Evolutionary conservation across 2,329 filamentous ascomycete species (phyloP).

Genomic region (Claviceps arundinis): DNA sequence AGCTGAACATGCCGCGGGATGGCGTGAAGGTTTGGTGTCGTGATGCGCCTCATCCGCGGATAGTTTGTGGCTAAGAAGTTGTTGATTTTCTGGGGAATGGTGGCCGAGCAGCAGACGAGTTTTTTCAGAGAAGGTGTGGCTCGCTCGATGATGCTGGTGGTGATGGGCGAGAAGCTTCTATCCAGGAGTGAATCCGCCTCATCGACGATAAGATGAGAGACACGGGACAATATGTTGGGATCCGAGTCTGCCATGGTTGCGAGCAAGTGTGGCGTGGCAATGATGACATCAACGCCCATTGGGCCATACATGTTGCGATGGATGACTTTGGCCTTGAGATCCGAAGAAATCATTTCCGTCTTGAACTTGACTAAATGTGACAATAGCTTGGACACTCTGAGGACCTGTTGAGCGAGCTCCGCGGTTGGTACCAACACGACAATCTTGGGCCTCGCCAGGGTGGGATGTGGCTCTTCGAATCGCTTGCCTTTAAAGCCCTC

Average conservation of each 20-base stretch:
- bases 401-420: conserved; percentile 83
- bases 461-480: conserved; percentile 57
- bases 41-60: conserved; percentile 71
- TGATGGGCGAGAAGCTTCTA: conserved; percentile 77
- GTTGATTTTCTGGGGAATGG: conserved; percentile 83
- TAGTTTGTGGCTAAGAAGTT: conserved; percentile 69
- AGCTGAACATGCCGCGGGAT: conserved; percentile 91
- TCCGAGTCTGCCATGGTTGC: conserved; percentile 78
- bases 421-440: conserved; percentile 85
- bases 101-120: conserved; percentile 87
- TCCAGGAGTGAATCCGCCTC: conserved; percentile 95
- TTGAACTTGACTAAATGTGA: conserved; percentile 82
- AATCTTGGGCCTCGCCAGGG: conserved; percentile 65
- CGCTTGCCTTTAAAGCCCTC: conserved; percentile 45
- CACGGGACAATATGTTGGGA: conserved; percentile 83
- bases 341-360: conserved; percentile 68
- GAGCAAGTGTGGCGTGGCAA: conserved; percentile 82
- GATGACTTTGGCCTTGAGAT: conserved; percentile 64
- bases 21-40: conserved; percentile 90
- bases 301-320: conserved; percentile 72
- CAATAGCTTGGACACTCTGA: conserved; percentile 64
- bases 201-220: conserved; percentile 79
- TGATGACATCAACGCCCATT: conserved; percentile 68
- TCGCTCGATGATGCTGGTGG: conserved; percentile 69
- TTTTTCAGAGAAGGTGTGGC: conserved; percentile 70